These are phyloP conservation scores for Mrakia gelida DNA, from an alignment of 768 basidiomycete genomes.

Conservation along the genomic window DNA sequence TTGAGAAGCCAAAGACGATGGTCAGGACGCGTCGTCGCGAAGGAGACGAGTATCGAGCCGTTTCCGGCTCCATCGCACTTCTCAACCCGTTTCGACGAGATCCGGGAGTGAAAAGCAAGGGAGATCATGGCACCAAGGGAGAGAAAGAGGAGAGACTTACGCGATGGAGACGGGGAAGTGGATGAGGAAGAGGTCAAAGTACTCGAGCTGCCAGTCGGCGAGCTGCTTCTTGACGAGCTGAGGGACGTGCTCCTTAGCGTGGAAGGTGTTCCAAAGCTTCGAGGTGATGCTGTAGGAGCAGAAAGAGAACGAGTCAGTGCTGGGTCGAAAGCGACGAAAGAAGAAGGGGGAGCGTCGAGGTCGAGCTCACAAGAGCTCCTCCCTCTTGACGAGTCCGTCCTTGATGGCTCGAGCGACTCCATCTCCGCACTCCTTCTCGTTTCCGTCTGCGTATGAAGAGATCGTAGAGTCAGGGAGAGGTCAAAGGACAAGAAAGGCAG, in stretches of 20 bases:
- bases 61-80: no score
- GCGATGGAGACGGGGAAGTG: constrained; percentile 1
- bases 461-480: neutral
- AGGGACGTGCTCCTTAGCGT: constrained; percentile 67
- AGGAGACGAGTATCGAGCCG: no score
- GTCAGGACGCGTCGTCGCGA: no score
- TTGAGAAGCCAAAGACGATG: no score
- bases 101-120: no score
- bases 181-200: constrained; percentile 42
- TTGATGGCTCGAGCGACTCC: constrained; percentile 71
- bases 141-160: constrained; percentile 48
- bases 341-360: neutral
- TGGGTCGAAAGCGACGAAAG: neutral
- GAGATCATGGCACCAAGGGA: no score
- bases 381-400: constrained; percentile 78
- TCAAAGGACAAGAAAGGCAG: neutral
- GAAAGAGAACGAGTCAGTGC: neutral
- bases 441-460: constrained; percentile 56
- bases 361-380: constrained; percentile 69
- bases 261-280: constrained; percentile 90
- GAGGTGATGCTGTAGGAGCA: constrained; percentile 67
- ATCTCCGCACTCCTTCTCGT: constrained; percentile 69
- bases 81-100: no score
- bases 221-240: constrained; percentile 61
- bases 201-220: constrained; percentile 73